These are phyloP conservation scores for Ustilago trichophora DNA, from an alignment of 1,284 basidiomycete genomes.

Conservation along the genomic window DNA sequence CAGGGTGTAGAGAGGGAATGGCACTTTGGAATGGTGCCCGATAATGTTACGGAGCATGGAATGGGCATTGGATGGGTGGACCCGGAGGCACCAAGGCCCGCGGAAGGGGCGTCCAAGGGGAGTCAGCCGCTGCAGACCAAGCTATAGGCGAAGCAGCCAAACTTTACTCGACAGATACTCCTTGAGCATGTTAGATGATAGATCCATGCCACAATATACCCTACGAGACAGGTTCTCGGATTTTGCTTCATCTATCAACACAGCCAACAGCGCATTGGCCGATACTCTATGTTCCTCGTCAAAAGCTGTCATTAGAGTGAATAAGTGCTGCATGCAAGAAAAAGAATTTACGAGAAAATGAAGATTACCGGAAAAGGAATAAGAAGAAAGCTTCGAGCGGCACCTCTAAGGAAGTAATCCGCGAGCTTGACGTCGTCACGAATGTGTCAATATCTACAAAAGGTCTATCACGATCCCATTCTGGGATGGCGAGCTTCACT, in stretches of 20 bases:
- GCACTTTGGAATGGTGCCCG: conserved; percentile 69
- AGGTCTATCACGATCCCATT: neutral
- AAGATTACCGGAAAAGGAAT: too few relatives aligned
- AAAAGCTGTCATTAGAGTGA: too few relatives aligned
- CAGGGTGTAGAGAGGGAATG: conserved; percentile 77
- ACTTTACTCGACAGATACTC: too few relatives aligned
- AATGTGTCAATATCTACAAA: neutral
- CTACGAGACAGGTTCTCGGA: conserved; percentile 1
- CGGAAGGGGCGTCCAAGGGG: neutral
- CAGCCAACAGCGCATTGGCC: too few relatives aligned
- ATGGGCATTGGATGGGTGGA: conserved; percentile 56
- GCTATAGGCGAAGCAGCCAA: too few relatives aligned
- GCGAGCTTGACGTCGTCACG: conserved; percentile 20
- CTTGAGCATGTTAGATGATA: too few relatives aligned
- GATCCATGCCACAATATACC: conserved; percentile 5
- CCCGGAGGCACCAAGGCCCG: conserved; percentile 12
- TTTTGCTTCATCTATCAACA: neutral
- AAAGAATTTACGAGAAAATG: too few relatives aligned
- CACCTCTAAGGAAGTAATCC: too few relatives aligned
- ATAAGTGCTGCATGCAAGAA: too few relatives aligned
- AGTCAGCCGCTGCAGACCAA: conserved; percentile 8
- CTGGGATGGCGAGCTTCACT: neutral
- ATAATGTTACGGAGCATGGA: conserved; percentile 55
- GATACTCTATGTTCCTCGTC: too few relatives aligned
- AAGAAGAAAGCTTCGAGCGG: conserved; percentile 25